These are phyloP conservation scores for Calonectria ilicicola DNA, from an alignment of 2,329 filamentous ascomycete species.

Conservation along the genomic window DNA sequence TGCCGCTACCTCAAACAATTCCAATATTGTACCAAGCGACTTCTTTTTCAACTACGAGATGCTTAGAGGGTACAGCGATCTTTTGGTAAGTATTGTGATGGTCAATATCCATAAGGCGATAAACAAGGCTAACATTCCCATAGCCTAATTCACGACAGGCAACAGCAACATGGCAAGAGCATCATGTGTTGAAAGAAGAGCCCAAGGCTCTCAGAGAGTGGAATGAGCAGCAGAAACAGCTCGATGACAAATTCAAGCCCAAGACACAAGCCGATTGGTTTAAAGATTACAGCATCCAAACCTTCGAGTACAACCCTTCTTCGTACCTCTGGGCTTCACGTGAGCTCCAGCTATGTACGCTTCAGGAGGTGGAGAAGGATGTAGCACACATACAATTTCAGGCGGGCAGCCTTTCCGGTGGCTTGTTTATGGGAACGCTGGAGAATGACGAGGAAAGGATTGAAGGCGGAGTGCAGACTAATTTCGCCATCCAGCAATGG, in stretches of 20 bases:
- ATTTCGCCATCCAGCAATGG: not conserved
- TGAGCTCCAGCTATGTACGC: not conserved
- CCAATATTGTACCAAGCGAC: not conserved
- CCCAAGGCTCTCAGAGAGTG: not conserved
- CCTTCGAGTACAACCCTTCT: not conserved
- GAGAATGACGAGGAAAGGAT: not conserved
- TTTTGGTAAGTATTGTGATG: not conserved
- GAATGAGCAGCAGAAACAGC: not conserved
- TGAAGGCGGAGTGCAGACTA: not conserved
- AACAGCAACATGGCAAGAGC: not conserved
- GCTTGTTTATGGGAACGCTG: not conserved
- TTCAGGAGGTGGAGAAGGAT: not conserved
- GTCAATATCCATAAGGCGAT: no score
- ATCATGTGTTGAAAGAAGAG: not conserved
- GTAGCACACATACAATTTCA: not conserved
- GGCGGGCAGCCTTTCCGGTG: not conserved
- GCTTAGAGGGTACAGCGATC: not conserved
- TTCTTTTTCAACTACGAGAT: conserved; percentile 6
- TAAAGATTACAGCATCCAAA: not conserved
- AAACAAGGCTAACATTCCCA: not conserved
- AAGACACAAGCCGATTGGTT: not conserved
- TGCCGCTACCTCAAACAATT: not conserved
- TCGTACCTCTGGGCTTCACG: not conserved
- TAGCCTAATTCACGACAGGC: not conserved
- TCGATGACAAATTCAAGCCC: not conserved